Conservation (phyloP, 108 stramenopile genomes). For the Poteriospumella lacustris region DNA sequence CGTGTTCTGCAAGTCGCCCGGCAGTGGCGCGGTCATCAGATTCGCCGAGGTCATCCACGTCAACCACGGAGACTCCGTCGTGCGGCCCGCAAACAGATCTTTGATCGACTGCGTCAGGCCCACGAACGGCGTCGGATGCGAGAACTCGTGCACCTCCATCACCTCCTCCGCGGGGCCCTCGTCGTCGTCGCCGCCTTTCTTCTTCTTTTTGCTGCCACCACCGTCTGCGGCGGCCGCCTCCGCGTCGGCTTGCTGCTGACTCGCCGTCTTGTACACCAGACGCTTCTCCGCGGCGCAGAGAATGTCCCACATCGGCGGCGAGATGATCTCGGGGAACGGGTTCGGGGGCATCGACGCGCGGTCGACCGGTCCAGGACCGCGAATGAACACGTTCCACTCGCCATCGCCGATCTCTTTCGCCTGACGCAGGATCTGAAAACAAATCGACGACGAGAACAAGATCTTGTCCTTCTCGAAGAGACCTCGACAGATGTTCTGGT, state of each 20-base stretch:
- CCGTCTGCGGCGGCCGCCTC: slow-evolving; percentile 20
- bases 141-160: not conserved
- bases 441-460: slow-evolving; percentile 51
- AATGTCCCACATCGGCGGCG: slow-evolving; percentile 54
- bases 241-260: slow-evolving; percentile 1
- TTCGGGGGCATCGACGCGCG: slow-evolving; percentile 33
- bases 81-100: slow-evolving; percentile 22
- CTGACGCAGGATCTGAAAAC: slow-evolving; percentile 56
- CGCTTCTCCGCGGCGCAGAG: slow-evolving; percentile 40
- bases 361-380: slow-evolving; percentile 51
- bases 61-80: slow-evolving; percentile 29
- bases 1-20: not conserved
- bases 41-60: slow-evolving; percentile 40
- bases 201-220: not conserved
- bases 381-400: slow-evolving; percentile 54
- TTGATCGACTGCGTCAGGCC: slow-evolving; percentile 37
- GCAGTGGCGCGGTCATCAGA: slow-evolving; percentile 11
- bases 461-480: slow-evolving; percentile 58
- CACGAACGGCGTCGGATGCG: slow-evolving; percentile 32
- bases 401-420: slow-evolving; percentile 18
- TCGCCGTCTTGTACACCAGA: not conserved
- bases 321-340: slow-evolving; percentile 36
- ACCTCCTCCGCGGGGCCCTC: not conserved
- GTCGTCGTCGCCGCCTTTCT: not conserved
- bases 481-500: slow-evolving; percentile 59